Base-by-base conservation (phyloP, 495 filamentous ascomycete genomes). In the Lophiostoma macrostomum region DNA sequence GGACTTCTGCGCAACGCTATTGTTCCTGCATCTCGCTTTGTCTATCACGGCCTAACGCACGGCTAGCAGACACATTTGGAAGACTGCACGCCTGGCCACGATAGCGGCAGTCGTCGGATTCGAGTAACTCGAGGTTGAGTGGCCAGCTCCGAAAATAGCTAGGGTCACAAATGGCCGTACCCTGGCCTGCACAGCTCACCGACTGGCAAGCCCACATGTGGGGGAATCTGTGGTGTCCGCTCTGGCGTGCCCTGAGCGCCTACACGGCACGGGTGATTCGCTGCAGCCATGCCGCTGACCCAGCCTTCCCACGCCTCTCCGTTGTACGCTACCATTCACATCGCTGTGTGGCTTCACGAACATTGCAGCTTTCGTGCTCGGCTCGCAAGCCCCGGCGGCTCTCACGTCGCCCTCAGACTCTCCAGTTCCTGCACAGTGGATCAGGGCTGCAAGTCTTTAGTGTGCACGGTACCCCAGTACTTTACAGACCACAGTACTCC, bases 41-140 rank as follows among this genome's bases (percentile, higher is more conserved):
- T 29, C 23, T 6, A 32, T 55, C 52, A 55, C 52, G n/a, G 52
- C 42, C 52, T 55, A 55, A 55, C 18, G 52, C 52, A 41, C 32
- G 42, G 24, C 52, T 40, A 36, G 48, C 36, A 34, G 11, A 3
- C 2, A 30, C 13, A 20, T n/a, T n/a, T n/a, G n/a, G n/a, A n/a
- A n/a, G n/a, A n/a, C n/a, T n/a, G n/a, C n/a, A n/a, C n/a, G n/a
- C n/a, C n/a, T 3, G 24, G 18, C 5, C 31, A 35, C 13, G 50
- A 53, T 44, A 44, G 30, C 50, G 14, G 16, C 41, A 10, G 3
- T 3, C 23, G 23, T 3, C n/a, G n/a, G 10, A 13, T 13, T 30
- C 22, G 41, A n/a, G 23, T 10, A 25, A n/a, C n/a, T n/a, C n/a
- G n/a, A n/a, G n/a, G n/a, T n/a, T n/a, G n/a, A n/a, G n/a, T n/a